Evolutionary conservation across 495 filamentous ascomycete species (phyloP), one percentile per base, ranked within the genome.

Genomic region (Achaetomiella virescens): DNA sequence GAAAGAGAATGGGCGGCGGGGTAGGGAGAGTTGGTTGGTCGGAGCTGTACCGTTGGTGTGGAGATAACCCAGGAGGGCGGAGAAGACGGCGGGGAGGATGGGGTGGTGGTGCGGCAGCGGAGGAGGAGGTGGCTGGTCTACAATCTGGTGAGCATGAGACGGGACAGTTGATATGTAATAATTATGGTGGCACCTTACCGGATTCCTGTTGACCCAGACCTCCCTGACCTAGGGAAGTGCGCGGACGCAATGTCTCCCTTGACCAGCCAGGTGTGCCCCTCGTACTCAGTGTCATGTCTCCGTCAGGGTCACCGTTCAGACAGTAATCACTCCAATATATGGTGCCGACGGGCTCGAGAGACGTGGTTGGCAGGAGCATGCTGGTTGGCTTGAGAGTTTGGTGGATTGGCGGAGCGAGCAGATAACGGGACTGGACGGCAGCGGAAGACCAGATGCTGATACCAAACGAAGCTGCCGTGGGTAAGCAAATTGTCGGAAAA

Each of bases 221-320:
- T 14, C 18, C 29, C 37, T 35, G 5, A 46, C 36, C 41, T 42
- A 43, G 2, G 29, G 41, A 54, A 38, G 11, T 54, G 31, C 21
- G 29, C 29, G 2, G 2, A n/a, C 14, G 46, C 21, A 18, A 54
- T 29, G 31, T 54, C 42, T 20, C 25, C 43, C 33, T 46, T 54
- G 31, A 54, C 52, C 31, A 14, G n/a, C 43, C 35, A 55, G 3
- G n/a, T 21, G n/a, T 37, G 20, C 33, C 40, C 52, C 2, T 31
- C 21, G 35, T 37, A 55, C 15, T 40, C 35, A 55, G 22, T 8
- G 24, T 41, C 2, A 48, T 41, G 24, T 55, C 52, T 11, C 52
- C 52, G 35, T 41, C 6, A 9, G 52, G 52, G 24, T 55, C 52
- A 9, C 52, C 52, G 4, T 29, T 24, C 52, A 22, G 48, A n/a